phyloP scores from a whole-genome alignment of 2,329 filamentous ascomycete genomes.

The Colletotrichum melonis region DNA sequence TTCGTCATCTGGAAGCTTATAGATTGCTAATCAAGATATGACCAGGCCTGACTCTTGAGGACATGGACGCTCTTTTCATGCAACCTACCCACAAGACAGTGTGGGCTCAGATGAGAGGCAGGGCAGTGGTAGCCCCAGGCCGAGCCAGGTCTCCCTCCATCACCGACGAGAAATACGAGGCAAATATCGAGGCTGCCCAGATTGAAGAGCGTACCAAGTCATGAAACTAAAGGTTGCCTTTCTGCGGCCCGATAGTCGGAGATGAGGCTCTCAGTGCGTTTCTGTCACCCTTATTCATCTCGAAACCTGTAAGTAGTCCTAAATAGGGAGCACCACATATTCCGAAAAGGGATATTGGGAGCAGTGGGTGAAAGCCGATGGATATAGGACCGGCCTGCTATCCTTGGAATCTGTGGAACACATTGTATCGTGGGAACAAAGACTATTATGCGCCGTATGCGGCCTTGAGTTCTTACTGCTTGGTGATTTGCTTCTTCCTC shows the following conservation, averaged over 20 bases:
- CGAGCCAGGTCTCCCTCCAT: slow-evolving; percentile 29
- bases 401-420: neutral
- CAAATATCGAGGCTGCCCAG: slow-evolving; percentile 29
- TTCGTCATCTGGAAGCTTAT: fast-evolving
- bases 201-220: slow-evolving; percentile 16
- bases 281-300: neutral
- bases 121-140: slow-evolving; percentile 1
- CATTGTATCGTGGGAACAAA: neutral
- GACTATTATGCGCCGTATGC: neutral
- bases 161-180: slow-evolving; percentile 32
- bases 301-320: neutral
- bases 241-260: neutral
- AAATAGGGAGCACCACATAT: neutral
- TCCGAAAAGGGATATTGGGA: neutral
- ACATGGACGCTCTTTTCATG: slow-evolving; percentile 53
- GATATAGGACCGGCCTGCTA: too few species aligned
- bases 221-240: slow-evolving; percentile 12
- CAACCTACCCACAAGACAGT: slow-evolving; percentile 46
- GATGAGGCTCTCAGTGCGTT: neutral
- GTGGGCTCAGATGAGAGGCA: slow-evolving; percentile 40
- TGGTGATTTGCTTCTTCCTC: slow-evolving; percentile 1
- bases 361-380: fast-evolving
- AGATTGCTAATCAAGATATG: neutral
- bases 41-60: slow-evolving; percentile 56
- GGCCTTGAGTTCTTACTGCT: slow-evolving; percentile 3